phyloP scores from a whole-genome alignment of 768 basidiomycete species.

The Hygrocybe coccinea region DNA sequence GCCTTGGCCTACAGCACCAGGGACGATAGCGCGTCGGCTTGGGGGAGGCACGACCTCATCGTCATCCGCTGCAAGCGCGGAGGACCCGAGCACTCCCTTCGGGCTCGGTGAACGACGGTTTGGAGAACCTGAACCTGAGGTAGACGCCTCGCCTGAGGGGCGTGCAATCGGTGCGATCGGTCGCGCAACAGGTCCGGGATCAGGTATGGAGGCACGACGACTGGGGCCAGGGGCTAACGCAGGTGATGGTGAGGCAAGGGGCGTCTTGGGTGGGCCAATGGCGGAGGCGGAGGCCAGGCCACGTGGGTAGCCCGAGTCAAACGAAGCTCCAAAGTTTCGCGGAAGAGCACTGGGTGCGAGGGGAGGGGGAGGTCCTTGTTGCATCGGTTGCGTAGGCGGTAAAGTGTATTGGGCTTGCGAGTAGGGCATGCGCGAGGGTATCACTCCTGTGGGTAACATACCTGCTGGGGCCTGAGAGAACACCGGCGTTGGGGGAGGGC shows the following conservation, averaged over 20 bases:
- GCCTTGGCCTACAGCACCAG: conserved; percentile 41
- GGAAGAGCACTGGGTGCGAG: conserved; percentile 54
- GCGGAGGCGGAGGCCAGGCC: conserved; percentile 39
- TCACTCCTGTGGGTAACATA: conserved; percentile 41
- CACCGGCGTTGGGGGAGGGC: conserved; percentile 43
- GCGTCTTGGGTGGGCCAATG: conserved; percentile 51
- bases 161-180: conserved; percentile 69
- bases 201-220: conserved; percentile 30
- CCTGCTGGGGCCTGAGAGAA: conserved; percentile 40
- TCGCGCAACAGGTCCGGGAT: conserved; percentile 58
- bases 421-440: conserved; percentile 56
- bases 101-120: conserved; percentile 46
- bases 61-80: conserved; percentile 72
- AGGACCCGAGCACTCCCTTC: conserved; percentile 70
- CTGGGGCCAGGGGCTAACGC: conserved; percentile 24
- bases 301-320: conserved; percentile 43
- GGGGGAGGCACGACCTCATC: conserved; percentile 64
- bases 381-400: conserved; percentile 16
- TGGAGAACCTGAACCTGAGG: conserved; percentile 60
- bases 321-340: conserved; percentile 49
- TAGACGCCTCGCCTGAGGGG: conserved; percentile 50
- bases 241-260: conserved; percentile 34
- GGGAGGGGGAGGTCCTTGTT: conserved; percentile 37
- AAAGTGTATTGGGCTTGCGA: conserved; percentile 53
- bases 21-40: conserved; percentile 37